A percentile compares a stretch with the other conserved stretches of the same genome.
Conservation (phyloP, 306 rosid species). For the Delonix regia region DNA sequence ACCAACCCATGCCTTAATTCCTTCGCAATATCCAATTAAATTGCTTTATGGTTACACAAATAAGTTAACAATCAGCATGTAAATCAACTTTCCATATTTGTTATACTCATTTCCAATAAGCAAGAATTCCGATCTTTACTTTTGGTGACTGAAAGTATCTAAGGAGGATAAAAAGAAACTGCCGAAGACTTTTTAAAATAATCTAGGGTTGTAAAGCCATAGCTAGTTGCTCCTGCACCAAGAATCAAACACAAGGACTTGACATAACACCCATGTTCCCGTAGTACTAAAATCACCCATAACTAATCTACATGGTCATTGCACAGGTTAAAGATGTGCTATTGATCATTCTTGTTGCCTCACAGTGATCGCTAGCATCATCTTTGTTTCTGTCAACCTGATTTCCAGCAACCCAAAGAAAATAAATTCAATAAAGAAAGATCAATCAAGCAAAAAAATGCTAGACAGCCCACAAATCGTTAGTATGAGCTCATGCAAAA, state of each 20-base stretch:
- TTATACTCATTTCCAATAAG: not conserved
- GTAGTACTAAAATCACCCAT: conserved; percentile 9
- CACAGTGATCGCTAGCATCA: conserved; percentile 21
- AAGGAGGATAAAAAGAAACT: not conserved
- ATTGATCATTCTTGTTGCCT: not conserved
- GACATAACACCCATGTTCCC: conserved; percentile 13
- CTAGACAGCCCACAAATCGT: conserved; percentile 34
- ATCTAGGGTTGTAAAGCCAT: not conserved
- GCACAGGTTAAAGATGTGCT: conserved; percentile 1
- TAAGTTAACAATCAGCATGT: not conserved
- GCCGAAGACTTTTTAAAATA: not conserved
- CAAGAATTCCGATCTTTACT: not conserved
- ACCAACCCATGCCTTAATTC: not conserved
- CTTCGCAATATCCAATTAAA: not conserved
- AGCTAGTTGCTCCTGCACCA: not conserved
- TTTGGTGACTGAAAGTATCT: not conserved
- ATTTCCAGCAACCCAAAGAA: conserved; percentile 22
- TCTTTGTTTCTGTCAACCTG: conserved; percentile 15
- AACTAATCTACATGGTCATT: not conserved
- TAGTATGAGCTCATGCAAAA: conserved; percentile 20
- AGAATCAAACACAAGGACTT: conserved; percentile 15
- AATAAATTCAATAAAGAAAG: not conserved
- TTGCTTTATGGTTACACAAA: not conserved
- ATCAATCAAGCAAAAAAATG: conserved; percentile 14
- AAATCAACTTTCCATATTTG: not conserved